Base-by-base conservation (phyloP, 805 yeast species). In the Yarrowia deformans region DNA sequence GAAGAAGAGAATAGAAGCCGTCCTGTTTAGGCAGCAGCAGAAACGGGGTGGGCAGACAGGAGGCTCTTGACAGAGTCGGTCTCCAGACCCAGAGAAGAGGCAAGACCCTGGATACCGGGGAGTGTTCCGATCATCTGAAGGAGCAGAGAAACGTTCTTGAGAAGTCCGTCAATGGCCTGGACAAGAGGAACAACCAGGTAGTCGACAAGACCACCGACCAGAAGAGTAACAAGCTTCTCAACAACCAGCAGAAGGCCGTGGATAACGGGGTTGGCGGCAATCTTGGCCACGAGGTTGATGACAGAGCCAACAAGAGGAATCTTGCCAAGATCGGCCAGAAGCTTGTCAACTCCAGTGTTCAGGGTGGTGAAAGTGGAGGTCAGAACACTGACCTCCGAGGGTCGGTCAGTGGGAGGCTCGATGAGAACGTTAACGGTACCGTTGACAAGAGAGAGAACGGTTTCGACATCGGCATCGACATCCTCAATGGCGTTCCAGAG, bases 171-270 rank as follows among this genome's bases (percentile, higher is more conserved):
- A 37, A 63, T n/a, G 68, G 48, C 46, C 68, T 63, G 68, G 39
- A 63, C 68, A 16, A 63, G 56, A 32, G 68, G 68, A 23, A 63
- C 68, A 39, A 63, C 68, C 12, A 63, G 56, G 48, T 48, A 49
- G 56, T 63, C 68, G 32, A 63, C 68, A 7, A 63, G 68, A 13
- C 68, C 68, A 7, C 68, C 68, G 8, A 63, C 68, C 8, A 63
- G 68, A 14, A 49, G 45, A 35, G 68, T 63, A 29, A 63, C 18
- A 6, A 63, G 55, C 16, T 46, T 23, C 56, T 63, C 68, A 6
- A 63, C 55, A 13, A 63, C 68, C n/a, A 63, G 48, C 8, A 63
- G 56, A 14, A 63, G 56, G 13, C 68, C 68, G 48, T 63, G 43
- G 18, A 49, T 49, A 18, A 63, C 68, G 23, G 68, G 68, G 56